Evolutionary conservation across 176 grass and related monocot species (phyloP), one percentile per base, ranked within the genome.

Genomic region (Dactylis glomerata): DNA sequence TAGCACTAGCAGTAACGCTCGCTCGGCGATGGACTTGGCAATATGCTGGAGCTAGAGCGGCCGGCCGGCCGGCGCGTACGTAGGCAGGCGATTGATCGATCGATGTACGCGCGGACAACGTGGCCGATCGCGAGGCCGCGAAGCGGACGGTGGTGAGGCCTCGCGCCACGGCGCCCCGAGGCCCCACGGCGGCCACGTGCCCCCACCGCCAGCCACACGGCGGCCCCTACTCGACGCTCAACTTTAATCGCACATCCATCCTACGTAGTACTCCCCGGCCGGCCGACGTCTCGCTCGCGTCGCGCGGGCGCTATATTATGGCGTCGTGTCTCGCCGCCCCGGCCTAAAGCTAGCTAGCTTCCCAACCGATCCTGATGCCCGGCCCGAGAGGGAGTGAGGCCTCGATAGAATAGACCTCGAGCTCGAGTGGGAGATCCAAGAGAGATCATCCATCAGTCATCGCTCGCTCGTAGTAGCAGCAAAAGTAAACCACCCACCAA

Each of bases 401-500:
- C n/a, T n/a, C n/a, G n/a, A n/a, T n/a, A n/a, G n/a, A n/a, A n/a
- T n/a, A n/a, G n/a, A n/a, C n/a, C n/a, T n/a, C n/a, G n/a, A n/a
- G n/a, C n/a, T n/a, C n/a, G n/a, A n/a, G n/a, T n/a, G n/a, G n/a
- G n/a, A n/a, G n/a, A n/a, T n/a, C n/a, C n/a, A n/a, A 42, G 11
- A 23, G 8, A 73, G 70, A 49, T 31, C 24, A 49, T 49, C 41
- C 28, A 22, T 67, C 7, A 42, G 8, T 42, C 41, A 42, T 42
- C n/a, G n/a, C n/a, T n/a, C n/a, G n/a, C n/a, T n/a, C n/a, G n/a
- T n/a, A n/a, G n/a, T n/a, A n/a, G n/a, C n/a, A n/a, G n/a, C n/a
- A n/a, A n/a, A n/a, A n/a, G n/a, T n/a, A n/a, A n/a, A n/a, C n/a
- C 84, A 13, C 70, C 19, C 82, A 87, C 76, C 85, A 88, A 90